Percentiles rank a stretch among this genome's conserved stretches.
Conservation (phyloP, 768 basidiomycete species). For the Lepiota subincarnata region DNA sequence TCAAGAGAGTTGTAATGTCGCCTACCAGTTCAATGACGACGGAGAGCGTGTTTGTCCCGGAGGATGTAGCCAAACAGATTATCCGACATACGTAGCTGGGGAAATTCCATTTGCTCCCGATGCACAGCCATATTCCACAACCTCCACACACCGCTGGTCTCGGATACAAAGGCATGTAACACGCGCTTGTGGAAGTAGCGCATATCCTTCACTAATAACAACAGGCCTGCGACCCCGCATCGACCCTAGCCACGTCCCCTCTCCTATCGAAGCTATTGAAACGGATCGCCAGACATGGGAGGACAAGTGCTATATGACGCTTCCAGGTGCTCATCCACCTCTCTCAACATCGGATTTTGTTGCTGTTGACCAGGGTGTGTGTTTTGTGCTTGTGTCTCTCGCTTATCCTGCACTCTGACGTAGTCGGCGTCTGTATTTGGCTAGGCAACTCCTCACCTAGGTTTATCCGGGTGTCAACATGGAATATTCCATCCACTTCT, state of each 20-base stretch:
- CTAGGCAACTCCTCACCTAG: constrained; percentile 87
- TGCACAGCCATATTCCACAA: constrained; percentile 52
- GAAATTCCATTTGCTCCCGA: constrained; percentile 1
- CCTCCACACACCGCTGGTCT: constrained; percentile 67
- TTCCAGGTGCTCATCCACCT: constrained; percentile 62
- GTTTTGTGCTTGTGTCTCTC: neutral
- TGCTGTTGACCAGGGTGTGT: constrained; percentile 82
- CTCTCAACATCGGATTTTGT: constrained; percentile 83
- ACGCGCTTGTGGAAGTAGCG: neutral
- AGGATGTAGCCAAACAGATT: neutral
- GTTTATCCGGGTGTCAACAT: constrained; percentile 85
- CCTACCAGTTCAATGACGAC: too few species aligned
- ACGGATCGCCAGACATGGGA: constrained; percentile 79
- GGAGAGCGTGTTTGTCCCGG: neutral
- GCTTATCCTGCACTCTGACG: neutral
- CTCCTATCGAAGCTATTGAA: constrained; percentile 76
- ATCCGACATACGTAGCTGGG: neutral
- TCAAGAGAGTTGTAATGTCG: too few species aligned
- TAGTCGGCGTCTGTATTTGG: neutral
- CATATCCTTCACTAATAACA: constrained; percentile 7
- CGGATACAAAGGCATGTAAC: constrained; percentile 40
- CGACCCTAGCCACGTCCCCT: constrained; percentile 89
- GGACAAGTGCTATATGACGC: constrained; percentile 57
- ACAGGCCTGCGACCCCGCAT: constrained; percentile 80
- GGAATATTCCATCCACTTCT: constrained; percentile 79